These are phyloP conservation scores for Tulasnella sp. DNA, from an alignment of 768 basidiomycete species.

Conservation along the genomic window DNA sequence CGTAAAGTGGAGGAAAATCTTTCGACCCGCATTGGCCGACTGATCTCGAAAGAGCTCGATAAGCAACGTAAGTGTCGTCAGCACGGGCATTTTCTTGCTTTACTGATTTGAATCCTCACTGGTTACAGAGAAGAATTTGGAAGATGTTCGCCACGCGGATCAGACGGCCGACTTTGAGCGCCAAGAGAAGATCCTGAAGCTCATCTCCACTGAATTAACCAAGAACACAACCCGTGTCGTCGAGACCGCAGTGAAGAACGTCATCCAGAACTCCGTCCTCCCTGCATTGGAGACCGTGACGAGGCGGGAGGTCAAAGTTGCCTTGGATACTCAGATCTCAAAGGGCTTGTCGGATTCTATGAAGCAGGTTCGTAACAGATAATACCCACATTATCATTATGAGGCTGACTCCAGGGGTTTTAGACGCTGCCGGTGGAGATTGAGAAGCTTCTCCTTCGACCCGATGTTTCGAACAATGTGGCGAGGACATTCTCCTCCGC, in stretches of 20 bases:
- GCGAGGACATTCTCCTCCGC: conserved; percentile 61
- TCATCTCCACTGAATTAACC: conserved; percentile 77
- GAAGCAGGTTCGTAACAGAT: conserved; percentile 57
- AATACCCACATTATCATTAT: background rate
- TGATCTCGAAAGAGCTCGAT: conserved; percentile 80
- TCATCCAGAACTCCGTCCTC: conserved; percentile 74
- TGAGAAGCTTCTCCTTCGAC: conserved; percentile 63
- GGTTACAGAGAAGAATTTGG: conserved; percentile 63
- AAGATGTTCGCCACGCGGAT: conserved; percentile 67
- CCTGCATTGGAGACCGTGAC: conserved; percentile 77
- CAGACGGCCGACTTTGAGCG: conserved; percentile 72
- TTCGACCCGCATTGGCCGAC: conserved; percentile 61
- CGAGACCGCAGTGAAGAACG: conserved; percentile 74
- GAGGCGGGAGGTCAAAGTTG: conserved; percentile 66
- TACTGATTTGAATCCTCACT: background rate
- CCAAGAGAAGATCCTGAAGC: conserved; percentile 81
- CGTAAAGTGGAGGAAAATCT: conserved; percentile 67
- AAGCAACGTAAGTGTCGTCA: conserved; percentile 61
- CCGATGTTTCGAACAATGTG: conserved; percentile 68
- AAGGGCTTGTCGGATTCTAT: conserved; percentile 62
- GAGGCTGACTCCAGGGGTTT: background rate
- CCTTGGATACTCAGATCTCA: conserved; percentile 68
- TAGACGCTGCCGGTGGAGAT: conserved; percentile 71
- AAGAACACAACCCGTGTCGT: conserved; percentile 83
- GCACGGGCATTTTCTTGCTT: conserved; percentile 9